Percentiles rank a stretch among this genome's conserved stretches.
Evolutionary conservation across 129 eudicot species (phyloP).

Genomic region (Saussurea involucrata): DNA sequence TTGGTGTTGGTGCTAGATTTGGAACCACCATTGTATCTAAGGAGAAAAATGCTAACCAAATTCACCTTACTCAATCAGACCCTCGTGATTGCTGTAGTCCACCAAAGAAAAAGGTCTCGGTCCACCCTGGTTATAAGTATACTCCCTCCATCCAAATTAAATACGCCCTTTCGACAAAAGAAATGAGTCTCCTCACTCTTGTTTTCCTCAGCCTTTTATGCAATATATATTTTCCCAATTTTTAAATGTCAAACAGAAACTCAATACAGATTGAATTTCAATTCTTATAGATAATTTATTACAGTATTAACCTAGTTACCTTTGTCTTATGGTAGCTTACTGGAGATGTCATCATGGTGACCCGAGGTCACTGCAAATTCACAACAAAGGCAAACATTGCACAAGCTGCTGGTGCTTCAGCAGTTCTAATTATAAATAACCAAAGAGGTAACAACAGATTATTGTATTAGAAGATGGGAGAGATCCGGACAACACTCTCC

Average conservation of each 20-base stretch:
- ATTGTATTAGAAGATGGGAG: not conserved
- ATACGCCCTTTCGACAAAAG: not conserved
- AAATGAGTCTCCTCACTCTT: not conserved
- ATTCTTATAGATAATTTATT: not conserved
- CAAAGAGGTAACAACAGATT: conserved; percentile 48
- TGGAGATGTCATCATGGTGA: conserved; percentile 81
- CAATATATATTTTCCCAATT: not conserved
- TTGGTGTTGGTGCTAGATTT: conserved; percentile 93
- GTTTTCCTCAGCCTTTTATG: not conserved
- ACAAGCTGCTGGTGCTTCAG: conserved; percentile 97
- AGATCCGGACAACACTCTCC: not conserved
- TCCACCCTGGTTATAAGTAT: not conserved
- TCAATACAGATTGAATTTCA: not conserved
- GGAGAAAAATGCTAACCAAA: conserved; percentile 78
- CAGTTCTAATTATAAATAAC: conserved; percentile 77
- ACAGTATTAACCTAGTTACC: not conserved
- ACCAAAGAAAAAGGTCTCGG: conserved; percentile 59
- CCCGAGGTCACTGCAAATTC: conserved; percentile 85
- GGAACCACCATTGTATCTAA: conserved; percentile 72
- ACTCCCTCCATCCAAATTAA: not conserved
- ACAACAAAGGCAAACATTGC: conserved; percentile 82
- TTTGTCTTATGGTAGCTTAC: conserved; percentile 48
- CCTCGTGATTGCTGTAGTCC: conserved; percentile 84
- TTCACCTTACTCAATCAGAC: conserved; percentile 56
- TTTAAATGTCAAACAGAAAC: not conserved